Base-by-base conservation (phyloP, 345 rosid genomes). In the Jatropha curcas region DNA sequence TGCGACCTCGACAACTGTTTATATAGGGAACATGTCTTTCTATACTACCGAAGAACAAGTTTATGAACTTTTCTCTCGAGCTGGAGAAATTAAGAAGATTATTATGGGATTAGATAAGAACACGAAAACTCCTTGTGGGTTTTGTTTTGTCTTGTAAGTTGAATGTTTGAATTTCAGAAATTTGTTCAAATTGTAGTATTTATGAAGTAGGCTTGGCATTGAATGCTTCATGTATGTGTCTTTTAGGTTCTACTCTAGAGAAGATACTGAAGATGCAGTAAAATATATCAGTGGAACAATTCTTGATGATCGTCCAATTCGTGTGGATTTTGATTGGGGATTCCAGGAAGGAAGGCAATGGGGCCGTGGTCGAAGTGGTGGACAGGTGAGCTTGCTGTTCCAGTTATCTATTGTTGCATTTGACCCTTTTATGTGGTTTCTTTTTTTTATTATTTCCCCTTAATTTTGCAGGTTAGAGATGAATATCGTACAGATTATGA, bases 321-420 rank as follows among this genome's bases (percentile, higher is more conserved):
- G 98, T 79, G 99, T 89, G 6, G 98, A 95, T 79, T 95, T 95
- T 86, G 99, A 95, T 72, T 92, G 99, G 99, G 99, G 99, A 5
- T 95, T 95, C 39, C 89, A 86, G 75, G 99, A 95, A 72, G 99
- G 99, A 76, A 88, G 99, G 80, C 99, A 95, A 79, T 95, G 98
- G 98, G 98, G 98, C 11, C 99, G 99, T 74, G 99, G 99, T 76
- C 82, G 91, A 81, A 95, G 98, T 77, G 99, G 99, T 71, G 99
- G 99, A 37, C 99, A 95, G 90, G 98, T 89, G 74, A 77, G 71
- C 27, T 39, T 66, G 9, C 43, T 45, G 41, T 45, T n/a, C 66
- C 11, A 60, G 64, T 60, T 46, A 48, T 52, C 39, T 74, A 67
- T 50, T 57, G 71, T n/a, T 14, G 20, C 57, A 14, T 14, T 37